These are phyloP conservation scores for Xerocomellus chrysenteron DNA, from an alignment of 768 basidiomycete genomes.

Conservation along the genomic window DNA sequence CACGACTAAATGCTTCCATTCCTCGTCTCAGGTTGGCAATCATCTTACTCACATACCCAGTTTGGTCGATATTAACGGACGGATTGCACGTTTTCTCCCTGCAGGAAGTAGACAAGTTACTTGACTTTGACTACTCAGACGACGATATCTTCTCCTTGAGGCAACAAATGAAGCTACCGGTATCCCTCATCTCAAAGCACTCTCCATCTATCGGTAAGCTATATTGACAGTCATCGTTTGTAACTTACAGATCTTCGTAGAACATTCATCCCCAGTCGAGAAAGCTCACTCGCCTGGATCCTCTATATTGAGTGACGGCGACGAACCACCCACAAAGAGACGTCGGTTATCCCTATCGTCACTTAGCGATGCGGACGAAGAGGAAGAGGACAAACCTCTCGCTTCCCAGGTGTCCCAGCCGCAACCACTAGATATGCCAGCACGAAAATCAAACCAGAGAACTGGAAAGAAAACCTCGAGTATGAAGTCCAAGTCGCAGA, in stretches of 20 bases:
- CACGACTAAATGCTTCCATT: conserved; percentile 14
- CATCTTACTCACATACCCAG: conserved; percentile 6
- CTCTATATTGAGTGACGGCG: conserved; percentile 46
- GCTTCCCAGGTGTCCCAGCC: conserved; percentile 45
- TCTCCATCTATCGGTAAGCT: conserved; percentile 54
- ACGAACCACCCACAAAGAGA: conserved; percentile 49
- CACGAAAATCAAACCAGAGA: conserved; percentile 38
- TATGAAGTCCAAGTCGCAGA: conserved; percentile 60
- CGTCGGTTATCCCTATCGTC: conserved; percentile 58
- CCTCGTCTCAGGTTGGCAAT: conserved; percentile 23
- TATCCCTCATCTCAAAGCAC: conserved; percentile 49
- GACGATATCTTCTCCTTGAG: conserved; percentile 67
- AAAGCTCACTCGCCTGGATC: conserved; percentile 31
- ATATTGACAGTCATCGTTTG: not conserved
- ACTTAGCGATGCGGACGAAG: conserved; percentile 47
- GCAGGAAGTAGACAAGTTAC: conserved; percentile 74
- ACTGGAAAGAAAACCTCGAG: conserved; percentile 57
- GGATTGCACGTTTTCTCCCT: conserved; percentile 5
- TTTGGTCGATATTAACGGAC: conserved; percentile 16
- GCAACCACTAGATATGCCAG: conserved; percentile 30
- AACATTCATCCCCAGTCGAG: conserved; percentile 20
- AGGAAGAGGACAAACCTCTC: conserved; percentile 60
- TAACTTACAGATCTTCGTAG: conserved; percentile 21
- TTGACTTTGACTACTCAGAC: conserved; percentile 79
- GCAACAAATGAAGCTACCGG: conserved; percentile 63